Conservation (phyloP, 106 monocot genomes). For the Phalaenopsis aphrodite region DNA sequence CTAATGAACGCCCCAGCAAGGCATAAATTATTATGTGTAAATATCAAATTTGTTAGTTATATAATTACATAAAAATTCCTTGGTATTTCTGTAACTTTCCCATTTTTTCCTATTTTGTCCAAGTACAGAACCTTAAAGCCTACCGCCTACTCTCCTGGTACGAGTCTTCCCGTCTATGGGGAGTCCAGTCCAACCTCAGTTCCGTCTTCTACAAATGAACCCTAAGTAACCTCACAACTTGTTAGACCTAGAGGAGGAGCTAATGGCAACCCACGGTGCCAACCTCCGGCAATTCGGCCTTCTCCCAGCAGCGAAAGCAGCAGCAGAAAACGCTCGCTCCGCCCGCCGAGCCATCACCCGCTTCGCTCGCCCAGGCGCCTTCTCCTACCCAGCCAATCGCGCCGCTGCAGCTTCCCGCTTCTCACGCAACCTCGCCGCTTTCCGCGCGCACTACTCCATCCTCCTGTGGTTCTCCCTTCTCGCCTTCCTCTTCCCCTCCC, state of each 20-base stretch:
- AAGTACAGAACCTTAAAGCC: no score
- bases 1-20: no score
- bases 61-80: no score
- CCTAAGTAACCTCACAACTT: no score
- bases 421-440: slow-evolving; percentile 27
- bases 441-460: slow-evolving; percentile 31
- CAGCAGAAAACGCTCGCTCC: slow-evolving; percentile 3
- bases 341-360: slow-evolving; percentile 21
- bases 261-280: slow-evolving; percentile 2
- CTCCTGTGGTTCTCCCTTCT: slow-evolving; percentile 38
- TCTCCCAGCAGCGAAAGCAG: background rate
- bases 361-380: slow-evolving; percentile 29
- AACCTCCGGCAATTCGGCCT: background rate
- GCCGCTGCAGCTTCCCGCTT: slow-evolving; percentile 20
- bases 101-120: no score
- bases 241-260: background rate
- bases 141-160: no score
- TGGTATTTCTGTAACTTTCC: no score
- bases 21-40: no score
- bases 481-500: slow-evolving; percentile 21
- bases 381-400: slow-evolving; percentile 15
- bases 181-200: no score
- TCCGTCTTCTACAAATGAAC: no score
- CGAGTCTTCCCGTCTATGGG: no score
- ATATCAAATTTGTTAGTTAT: no score